Base-by-base conservation (phyloP, 208 protist genomes). In the Trypanosomatidae sp. region DNA sequence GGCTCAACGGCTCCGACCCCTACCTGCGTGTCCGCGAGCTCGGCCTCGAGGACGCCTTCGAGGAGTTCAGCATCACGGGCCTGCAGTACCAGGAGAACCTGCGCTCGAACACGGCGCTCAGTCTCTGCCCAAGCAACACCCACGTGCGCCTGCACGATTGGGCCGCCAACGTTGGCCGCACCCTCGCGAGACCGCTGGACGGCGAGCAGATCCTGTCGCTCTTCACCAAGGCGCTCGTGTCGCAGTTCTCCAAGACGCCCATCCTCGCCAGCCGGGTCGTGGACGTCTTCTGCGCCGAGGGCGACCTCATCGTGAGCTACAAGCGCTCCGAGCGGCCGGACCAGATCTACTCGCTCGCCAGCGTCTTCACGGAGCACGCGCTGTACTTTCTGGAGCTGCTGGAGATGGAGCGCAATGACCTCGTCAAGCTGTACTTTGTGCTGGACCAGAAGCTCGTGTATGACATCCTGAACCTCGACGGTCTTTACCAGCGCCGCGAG, bases 181-280 rank as follows among this genome's bases (percentile, higher is more conserved):
- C 62, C 13, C 64, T 88, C 15, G n/a, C 67, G 25, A 53, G 56
- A n/a, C 65, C 79, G n/a, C 60, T 80, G n/a, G 67, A 76, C 52
- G 81, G 71, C 49, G 86, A 91, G 30, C 68, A 73, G 39, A 71
- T 95, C 46, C 39, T 94, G 19, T 67, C 69, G 8, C 79, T 94
- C n/a, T 94, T 95, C 73, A 92, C 91, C 53, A 81, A 89, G 50
- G 92, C 84, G 3, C 87, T 95, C 72, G 88, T 92, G n/a, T 89
- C 93, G 62, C 81, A 91, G 79, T 96, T 94, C 78, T 78, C 84
- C 28, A 82, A 85, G 56, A 71, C 91, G 25, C 92, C 92, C 19
- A 60, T 94, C 0, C 76, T 96, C 0, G 80, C 79, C 43, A 91
- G 81, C 62, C 78, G 82, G 53, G 70, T 92, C 0, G 77, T 94